Evolutionary conservation across 306 rosid genomes (phyloP), one percentile per base, ranked within the genome.

Genomic region (Arachis stenosperma): DNA sequence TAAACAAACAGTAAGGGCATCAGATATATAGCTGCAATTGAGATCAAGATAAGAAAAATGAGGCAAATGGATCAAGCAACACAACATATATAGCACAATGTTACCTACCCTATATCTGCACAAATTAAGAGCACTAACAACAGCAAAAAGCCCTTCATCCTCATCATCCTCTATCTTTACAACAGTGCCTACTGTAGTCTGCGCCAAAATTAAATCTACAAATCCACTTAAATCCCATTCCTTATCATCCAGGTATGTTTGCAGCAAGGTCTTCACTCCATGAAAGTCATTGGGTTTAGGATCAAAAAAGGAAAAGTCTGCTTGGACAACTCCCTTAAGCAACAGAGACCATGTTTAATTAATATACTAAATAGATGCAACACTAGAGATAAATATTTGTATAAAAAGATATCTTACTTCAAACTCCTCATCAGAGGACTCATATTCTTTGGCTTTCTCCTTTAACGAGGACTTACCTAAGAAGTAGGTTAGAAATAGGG

Each of bases 231-330:
- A 84, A 84, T 91, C 94, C 97, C 96, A 93, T 58, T 77, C 81
- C 51, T 74, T 74, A 64, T 82, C 80, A 79, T 91, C 90, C 15
- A 93, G 91, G 79, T 86, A 91, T 70, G 85, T 80, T 78, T 84
- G 92, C 30, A 93, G 86, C 85, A 93, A 81, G 47, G 86, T 86
- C 92, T 89, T 93, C 41, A 84, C 90, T 76, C 96, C 98, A 73
- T 93, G 97, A 80, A 89, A 93, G 69, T 91, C 94, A 2, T 74
- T 73, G 7, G 94, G 75, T 77, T 91, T 91, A 6, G 97, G 96
- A 85, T 93, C 97, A 43, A 88, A 93, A 79, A 93, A 91, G 44
- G 86, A 86, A 85, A 89, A 88, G 69, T 93, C 96, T 68, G 92
- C 93, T 86, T 89, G 96, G 54, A 93, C 77, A 66, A 74, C 75